Percentiles rank a stretch among this genome's conserved stretches.
Evolutionary conservation across 2,329 filamentous ascomycete genomes (phyloP).

Genomic region (Exserohilum turcica): DNA sequence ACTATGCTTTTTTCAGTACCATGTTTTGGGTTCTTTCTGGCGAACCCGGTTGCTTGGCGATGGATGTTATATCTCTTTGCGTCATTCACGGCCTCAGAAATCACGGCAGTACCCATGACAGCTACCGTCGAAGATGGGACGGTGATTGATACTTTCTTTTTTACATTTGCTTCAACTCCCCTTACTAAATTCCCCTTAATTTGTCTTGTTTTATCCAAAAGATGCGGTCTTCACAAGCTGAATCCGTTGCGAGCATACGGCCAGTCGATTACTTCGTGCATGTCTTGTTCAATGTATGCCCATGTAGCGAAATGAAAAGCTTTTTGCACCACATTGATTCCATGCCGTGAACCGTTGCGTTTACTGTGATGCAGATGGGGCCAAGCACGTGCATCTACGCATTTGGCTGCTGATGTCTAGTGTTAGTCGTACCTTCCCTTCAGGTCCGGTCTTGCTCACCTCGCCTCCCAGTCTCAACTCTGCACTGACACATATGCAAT

Average conservation of each 20-base stretch:
- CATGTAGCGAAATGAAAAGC: constrained; percentile 18
- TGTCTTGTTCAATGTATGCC: constrained; percentile 13
- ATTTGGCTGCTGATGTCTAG: background rate
- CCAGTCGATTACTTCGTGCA: constrained; percentile 7
- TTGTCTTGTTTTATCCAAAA: background rate
- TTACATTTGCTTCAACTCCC: background rate
- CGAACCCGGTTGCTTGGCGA: background rate
- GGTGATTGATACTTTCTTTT: constrained; percentile 7
- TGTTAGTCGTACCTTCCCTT: background rate
- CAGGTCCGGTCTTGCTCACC: background rate
- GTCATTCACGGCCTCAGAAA: constrained; percentile 1
- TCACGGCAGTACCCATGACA: background rate
- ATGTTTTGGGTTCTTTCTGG: background rate
- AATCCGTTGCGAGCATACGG: constrained; percentile 2
- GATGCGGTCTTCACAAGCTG: constrained; percentile 1
- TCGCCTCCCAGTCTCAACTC: background rate
- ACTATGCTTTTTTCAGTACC: constrained; percentile 1
- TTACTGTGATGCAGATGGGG: background rate
- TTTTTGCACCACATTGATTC: constrained; percentile 13
- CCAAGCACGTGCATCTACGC: no score
- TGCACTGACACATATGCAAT: constrained; percentile 1
- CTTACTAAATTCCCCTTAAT: constrained; percentile 8
- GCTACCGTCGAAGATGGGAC: background rate
- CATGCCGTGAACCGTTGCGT: background rate
- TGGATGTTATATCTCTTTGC: background rate